Evolutionary conservation across 805 yeast species (phyloP).

Genomic region (Brettanomyces anomalus): DNA sequence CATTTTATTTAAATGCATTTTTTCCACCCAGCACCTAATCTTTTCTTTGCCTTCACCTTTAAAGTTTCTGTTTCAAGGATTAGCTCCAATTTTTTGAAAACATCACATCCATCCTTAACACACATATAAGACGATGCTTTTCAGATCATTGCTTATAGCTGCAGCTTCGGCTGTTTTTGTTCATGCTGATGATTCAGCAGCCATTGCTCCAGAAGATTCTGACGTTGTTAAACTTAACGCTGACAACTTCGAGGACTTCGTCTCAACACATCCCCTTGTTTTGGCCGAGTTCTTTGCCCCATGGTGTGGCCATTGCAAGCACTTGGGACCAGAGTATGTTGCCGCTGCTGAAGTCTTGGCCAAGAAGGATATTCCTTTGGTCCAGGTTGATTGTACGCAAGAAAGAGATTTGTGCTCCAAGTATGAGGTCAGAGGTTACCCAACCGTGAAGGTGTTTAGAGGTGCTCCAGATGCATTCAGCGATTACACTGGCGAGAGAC

Average conservation of each 20-base stretch:
- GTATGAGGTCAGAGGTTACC: conserved; percentile 71
- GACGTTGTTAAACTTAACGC: conserved; percentile 77
- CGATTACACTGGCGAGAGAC: conserved; percentile 82
- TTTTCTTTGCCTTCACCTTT: too few species aligned
- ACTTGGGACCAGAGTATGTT: conserved; percentile 70
- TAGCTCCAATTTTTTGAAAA: too few species aligned
- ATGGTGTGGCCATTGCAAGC: conserved; percentile 97
- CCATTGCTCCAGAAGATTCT: conserved; percentile 72
- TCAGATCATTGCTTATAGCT: conserved; percentile 32
- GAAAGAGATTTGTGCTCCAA: conserved; percentile 62
- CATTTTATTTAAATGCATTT: too few species aligned
- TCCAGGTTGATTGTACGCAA: conserved; percentile 80
- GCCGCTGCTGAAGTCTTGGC: conserved; percentile 61
- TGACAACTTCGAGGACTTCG: conserved; percentile 54
- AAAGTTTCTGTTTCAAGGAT: too few species aligned
- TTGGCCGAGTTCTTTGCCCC: conserved; percentile 88
- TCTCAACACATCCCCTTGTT: conserved; percentile 67
- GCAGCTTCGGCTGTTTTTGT: conserved; percentile 18
- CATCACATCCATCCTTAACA: too few species aligned
- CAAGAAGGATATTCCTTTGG: conserved; percentile 58
- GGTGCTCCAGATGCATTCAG: conserved; percentile 34
- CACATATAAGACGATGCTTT: conserved; percentile 28
- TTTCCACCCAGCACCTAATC: too few species aligned
- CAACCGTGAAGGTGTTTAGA: conserved; percentile 72
- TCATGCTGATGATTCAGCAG: conserved; percentile 39